Conservation (phyloP, 2,329 filamentous ascomycete genomes). For the Acrodontium crateriforme region DNA sequence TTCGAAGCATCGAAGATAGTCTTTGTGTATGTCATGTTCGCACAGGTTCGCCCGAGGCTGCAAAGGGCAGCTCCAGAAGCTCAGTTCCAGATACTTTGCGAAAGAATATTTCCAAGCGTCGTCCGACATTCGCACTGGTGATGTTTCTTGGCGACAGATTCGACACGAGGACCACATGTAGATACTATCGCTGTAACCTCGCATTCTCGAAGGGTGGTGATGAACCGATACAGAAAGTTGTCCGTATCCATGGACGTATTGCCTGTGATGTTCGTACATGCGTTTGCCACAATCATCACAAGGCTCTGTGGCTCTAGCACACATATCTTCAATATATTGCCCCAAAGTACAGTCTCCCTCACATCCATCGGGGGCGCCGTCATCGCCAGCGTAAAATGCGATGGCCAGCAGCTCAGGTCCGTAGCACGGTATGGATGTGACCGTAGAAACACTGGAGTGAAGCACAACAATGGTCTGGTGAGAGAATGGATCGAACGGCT, state of each 20-base stretch:
- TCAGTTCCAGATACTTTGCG: conserved; percentile 93
- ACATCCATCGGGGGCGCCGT: conserved; percentile 55
- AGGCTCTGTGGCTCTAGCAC: conserved; percentile 57
- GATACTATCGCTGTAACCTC: conserved; percentile 58
- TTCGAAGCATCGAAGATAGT: conserved; percentile 88
- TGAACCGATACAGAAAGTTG: conserved; percentile 87
- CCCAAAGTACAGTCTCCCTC: conserved; percentile 81
- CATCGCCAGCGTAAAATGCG: conserved; percentile 77
- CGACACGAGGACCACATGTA: conserved; percentile 98
- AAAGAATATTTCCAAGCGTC: conserved; percentile 98
- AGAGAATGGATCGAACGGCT: conserved; percentile 85
- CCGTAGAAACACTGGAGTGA: conserved; percentile 85
- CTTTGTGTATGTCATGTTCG: conserved; percentile 79
- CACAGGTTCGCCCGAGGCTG: conserved; percentile 63
- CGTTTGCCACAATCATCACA: conserved; percentile 76
- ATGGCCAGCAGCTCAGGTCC: conserved; percentile 84
- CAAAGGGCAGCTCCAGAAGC: conserved; percentile 84
- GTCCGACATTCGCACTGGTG: conserved; percentile 79
- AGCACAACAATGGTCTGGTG: conserved; percentile 95
- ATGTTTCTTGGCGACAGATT: conserved; percentile 78
- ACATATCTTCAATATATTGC: conserved; percentile 88
- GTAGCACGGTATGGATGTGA: conserved; percentile 82
- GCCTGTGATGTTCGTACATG: conserved; percentile 86
- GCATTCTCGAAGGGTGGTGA: conserved; percentile 51
- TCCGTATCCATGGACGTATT: conserved; percentile 92